These are phyloP conservation scores for Calonectria fujianensis DNA, from an alignment of 2,329 filamentous ascomycete species.

Conservation along the genomic window DNA sequence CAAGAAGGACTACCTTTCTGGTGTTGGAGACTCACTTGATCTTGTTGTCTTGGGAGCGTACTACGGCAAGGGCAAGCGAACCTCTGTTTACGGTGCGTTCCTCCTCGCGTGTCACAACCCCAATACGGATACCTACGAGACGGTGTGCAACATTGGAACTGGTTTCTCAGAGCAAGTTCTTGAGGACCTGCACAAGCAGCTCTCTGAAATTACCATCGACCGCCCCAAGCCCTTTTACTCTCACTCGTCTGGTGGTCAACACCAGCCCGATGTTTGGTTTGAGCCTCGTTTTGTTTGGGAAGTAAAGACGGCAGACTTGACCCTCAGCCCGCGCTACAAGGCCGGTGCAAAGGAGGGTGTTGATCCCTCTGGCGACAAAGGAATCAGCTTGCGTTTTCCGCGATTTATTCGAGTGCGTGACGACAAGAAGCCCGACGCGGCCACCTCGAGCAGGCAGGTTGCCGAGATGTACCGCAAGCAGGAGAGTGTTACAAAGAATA, in stretches of 20 bases:
- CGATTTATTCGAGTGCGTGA: constrained; percentile 93
- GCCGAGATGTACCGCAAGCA: constrained; percentile 98
- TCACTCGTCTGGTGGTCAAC: constrained; percentile 88
- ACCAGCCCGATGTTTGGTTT: constrained; percentile 99
- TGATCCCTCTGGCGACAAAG: constrained; percentile 82
- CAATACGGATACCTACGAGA: constrained; percentile 88
- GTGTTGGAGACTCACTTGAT: constrained; percentile 95
- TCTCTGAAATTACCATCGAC: constrained; percentile 88
- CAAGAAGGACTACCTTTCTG: constrained; percentile 98
- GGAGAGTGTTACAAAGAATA: constrained; percentile 90
- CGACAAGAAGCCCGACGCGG: constrained; percentile 96
- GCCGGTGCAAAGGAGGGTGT: constrained; percentile 89
- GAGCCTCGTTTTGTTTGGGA: constrained; percentile 97
- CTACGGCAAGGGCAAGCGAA: constrained; percentile 95
- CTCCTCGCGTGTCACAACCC: constrained; percentile 95
- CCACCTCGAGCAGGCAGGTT: constrained; percentile 88
- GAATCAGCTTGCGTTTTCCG: constrained; percentile 93
- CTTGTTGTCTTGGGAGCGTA: constrained; percentile 97
- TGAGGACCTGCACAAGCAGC: constrained; percentile 86
- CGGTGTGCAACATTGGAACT: constrained; percentile 98
- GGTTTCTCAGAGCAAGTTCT: constrained; percentile 96
- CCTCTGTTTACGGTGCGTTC: constrained; percentile 96
- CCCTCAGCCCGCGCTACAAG: constrained; percentile 92
- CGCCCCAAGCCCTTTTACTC: constrained; percentile 95
- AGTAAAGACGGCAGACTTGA: constrained; percentile 96